Conservation (phyloP, 768 basidiomycete species). For the Serendipita sp. region DNA sequence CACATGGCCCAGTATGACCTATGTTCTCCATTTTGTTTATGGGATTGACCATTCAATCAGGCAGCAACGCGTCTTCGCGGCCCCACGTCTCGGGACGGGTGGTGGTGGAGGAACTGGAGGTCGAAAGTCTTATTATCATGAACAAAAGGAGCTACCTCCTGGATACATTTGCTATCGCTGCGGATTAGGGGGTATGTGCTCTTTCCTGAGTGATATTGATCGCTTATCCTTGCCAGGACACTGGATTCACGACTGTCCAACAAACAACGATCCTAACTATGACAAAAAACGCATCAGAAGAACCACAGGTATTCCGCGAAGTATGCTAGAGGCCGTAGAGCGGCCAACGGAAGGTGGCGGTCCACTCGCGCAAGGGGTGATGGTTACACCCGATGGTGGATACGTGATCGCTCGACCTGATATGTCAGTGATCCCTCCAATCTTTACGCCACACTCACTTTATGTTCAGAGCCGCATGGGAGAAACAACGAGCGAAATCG, state of each 20-base stretch:
- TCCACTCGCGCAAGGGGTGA: conserved; percentile 69
- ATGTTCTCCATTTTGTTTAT: conserved; percentile 37
- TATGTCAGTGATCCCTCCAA: conserved; percentile 40
- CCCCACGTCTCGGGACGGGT: conserved; percentile 42
- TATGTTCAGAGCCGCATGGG: conserved; percentile 68
- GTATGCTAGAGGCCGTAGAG: conserved; percentile 93
- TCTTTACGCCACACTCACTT: neutral
- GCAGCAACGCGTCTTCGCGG: conserved; percentile 51
- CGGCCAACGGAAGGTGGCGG: conserved; percentile 47
- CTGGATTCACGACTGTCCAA: conserved; percentile 99
- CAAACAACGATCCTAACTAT: conserved; percentile 88
- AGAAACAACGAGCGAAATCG: conserved; percentile 68
- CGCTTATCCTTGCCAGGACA: conserved; percentile 44
- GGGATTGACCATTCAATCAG: conserved; percentile 27
- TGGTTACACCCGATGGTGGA: conserved; percentile 97
- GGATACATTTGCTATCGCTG: conserved; percentile 99
- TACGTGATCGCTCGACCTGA: conserved; percentile 97
- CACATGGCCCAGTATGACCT: conserved; percentile 99
- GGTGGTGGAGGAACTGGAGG: neutral
- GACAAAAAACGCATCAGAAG: conserved; percentile 91
- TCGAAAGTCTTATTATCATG: conserved; percentile 37
- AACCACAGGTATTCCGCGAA: conserved; percentile 95
- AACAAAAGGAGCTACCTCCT: conserved; percentile 60
- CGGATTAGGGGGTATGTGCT: conserved; percentile 69
- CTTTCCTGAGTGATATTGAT: neutral